These are phyloP conservation scores for Pseudocercospora musae DNA, from an alignment of 2,329 filamentous ascomycete species.

Conservation along the genomic window DNA sequence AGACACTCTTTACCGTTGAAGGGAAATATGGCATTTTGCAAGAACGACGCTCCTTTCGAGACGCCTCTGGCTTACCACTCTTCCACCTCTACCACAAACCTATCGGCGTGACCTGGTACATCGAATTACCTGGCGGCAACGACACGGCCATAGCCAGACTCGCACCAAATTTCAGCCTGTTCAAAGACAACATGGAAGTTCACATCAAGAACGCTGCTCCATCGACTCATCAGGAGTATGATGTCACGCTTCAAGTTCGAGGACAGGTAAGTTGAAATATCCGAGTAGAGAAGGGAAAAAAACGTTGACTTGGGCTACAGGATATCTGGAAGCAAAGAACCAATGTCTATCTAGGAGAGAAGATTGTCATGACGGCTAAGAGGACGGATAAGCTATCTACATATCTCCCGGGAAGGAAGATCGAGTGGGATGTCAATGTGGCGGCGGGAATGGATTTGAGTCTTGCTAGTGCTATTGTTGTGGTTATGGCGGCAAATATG, in stretches of 20 bases:
- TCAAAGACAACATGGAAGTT: slow-evolving; percentile 14
- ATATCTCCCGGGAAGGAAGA: slow-evolving; percentile 18
- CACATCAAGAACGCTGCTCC: background rate
- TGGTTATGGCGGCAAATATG: slow-evolving; percentile 10
- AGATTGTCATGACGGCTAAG: slow-evolving; percentile 21
- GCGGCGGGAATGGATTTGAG: slow-evolving; percentile 25
- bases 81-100: slow-evolving; percentile 25
- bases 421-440: slow-evolving; percentile 23
- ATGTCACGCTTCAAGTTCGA: background rate
- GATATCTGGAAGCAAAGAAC: slow-evolving; percentile 3
- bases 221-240: too few species aligned
- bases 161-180: slow-evolving; percentile 11
- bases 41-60: slow-evolving; percentile 19
- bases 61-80: slow-evolving; percentile 23
- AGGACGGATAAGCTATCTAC: slow-evolving; percentile 16
- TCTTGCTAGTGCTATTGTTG: slow-evolving; percentile 15
- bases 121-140: slow-evolving; percentile 15
- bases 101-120: slow-evolving; percentile 21
- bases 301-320: background rate
- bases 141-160: slow-evolving; percentile 17
- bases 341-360: slow-evolving; percentile 18
- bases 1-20: slow-evolving; percentile 1
- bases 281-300: too few species aligned
- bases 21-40: slow-evolving; percentile 11
- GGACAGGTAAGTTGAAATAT: background rate